Evolutionary conservation across 1,139 yeast species (phyloP).

Genomic region (Hanseniaspora sp.): DNA sequence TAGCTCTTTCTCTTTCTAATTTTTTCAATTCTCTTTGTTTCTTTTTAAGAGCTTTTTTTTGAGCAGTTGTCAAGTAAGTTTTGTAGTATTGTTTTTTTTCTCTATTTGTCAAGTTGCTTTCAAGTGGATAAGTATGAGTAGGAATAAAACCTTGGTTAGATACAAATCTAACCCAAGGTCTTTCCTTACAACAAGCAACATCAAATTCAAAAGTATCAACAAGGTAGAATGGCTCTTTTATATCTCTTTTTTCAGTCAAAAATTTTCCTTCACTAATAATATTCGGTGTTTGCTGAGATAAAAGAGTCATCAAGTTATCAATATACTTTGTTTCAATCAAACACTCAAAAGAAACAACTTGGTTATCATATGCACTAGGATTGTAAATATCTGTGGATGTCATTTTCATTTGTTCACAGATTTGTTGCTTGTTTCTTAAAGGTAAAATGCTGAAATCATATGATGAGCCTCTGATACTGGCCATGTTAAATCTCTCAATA

Average conservation of each 20-base stretch:
- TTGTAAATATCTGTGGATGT: background rate
- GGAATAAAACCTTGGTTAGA: slow-evolving; percentile 4
- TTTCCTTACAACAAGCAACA: slow-evolving; percentile 2
- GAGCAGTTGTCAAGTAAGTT: background rate
- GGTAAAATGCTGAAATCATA: background rate
- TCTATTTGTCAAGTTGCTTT: background rate
- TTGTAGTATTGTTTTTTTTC: background rate
- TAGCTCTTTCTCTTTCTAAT: background rate
- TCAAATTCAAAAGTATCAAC: slow-evolving; percentile 13
- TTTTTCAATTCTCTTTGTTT: background rate
- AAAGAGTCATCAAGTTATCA: background rate
- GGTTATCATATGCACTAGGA: background rate
- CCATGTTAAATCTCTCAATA: background rate
- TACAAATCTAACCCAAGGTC: slow-evolving; percentile 8
- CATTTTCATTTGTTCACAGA: slow-evolving; percentile 5
- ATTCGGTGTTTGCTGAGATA: background rate
- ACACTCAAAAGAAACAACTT: background rate
- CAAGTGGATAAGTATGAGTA: slow-evolving; percentile 3
- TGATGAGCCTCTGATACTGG: background rate
- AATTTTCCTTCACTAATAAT: background rate
- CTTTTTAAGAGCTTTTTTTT: background rate
- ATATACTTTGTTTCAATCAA: background rate
- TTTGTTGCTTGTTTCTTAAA: background rate
- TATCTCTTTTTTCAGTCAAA: background rate
- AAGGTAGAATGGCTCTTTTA: background rate